Evolutionary conservation across 2,329 filamentous ascomycete species (phyloP).

Genomic region (Fusarium stilboides): DNA sequence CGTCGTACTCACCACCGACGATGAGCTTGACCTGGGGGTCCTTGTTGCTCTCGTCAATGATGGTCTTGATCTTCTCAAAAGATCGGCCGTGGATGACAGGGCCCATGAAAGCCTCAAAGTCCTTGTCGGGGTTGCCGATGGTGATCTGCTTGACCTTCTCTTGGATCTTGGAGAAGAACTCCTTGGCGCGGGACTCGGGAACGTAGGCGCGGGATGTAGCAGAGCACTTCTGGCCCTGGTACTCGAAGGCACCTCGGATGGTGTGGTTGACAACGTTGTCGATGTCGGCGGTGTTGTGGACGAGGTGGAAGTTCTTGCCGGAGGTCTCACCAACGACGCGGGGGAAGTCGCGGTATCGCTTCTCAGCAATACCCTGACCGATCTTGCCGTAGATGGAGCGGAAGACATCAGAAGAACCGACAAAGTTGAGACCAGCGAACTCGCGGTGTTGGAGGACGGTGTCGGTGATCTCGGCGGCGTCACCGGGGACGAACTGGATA

Average conservation of each 20-base stretch:
- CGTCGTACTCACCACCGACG: conserved; percentile 82
- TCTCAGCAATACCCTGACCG: conserved; percentile 82
- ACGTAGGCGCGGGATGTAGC: conserved; percentile 87
- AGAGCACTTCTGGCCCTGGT: conserved; percentile 92
- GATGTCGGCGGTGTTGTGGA: conserved; percentile 83
- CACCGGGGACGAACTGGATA: conserved; percentile 92
- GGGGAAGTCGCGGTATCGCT: conserved; percentile 86
- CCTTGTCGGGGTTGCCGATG: conserved; percentile 77
- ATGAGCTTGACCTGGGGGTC: conserved; percentile 81
- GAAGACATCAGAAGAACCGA: conserved; percentile 93
- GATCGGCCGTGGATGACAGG: conserved; percentile 87
- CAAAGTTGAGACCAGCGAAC: conserved; percentile 94
- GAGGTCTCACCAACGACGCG: conserved; percentile 92
- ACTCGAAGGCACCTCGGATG: conserved; percentile 89
- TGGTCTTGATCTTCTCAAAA: conserved; percentile 83
- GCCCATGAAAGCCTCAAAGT: conserved; percentile 82
- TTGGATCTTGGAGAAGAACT: conserved; percentile 77
- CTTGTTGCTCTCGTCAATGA: conserved; percentile 84
- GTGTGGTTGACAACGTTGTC: conserved; percentile 87
- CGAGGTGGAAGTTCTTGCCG: conserved; percentile 92
- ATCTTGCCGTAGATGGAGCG: conserved; percentile 89
- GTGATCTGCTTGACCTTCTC: conserved; percentile 78
- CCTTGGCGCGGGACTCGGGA: conserved; percentile 80
- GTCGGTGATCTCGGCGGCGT: conserved; percentile 86
- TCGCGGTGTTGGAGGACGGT: conserved; percentile 81